Evolutionary conservation across 352 stramenopile species (phyloP), one percentile per base, ranked within the genome.

Genomic region (Phytopythium litorale): DNA sequence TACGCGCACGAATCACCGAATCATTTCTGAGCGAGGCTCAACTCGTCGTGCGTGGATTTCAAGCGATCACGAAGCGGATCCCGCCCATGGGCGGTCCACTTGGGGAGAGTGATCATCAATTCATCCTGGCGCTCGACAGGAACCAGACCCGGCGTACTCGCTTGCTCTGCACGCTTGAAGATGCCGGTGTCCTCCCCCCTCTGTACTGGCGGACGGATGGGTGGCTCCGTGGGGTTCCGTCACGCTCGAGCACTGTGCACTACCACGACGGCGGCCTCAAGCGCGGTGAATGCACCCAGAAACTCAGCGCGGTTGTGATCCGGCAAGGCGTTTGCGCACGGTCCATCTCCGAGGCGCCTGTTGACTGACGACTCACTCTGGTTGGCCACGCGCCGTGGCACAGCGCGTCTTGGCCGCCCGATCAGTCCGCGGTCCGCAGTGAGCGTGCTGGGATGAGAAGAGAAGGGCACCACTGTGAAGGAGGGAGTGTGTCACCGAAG

Each of bases 401-500:
- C n/a, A n/a, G 28, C 50, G 18, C 50, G 50, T 23, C 30, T 40
- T 30, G 25, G 28, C 15, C 28, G 23, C 28, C 19, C 25, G 30
- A 56, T 23, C 50, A 56, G 28, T 13, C 28, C 16, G 16, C 16
- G 15, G 49, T 18, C 43, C 0, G 15, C 51, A 19, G 18, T 18
- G 51, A 57, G 30, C 51, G 35, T 57, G 30, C 51, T 33, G 51
- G 32, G 52, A 46, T 33, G 51, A 19, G 52, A 46, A 58, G 52
- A 32, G 25, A 53, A 35, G 46, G n/a, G 11, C 21, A 11, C 35
- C 9, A 40, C 8, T 2, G 12, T 19, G 40, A 45, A 4, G 3
- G 28, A 32, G 1, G 4, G 28, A 32, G 28, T 32, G 28, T 32
- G 28, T 32, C 28, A 32, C 28, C 28, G 28, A 32, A 32, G 28